Conservation (phyloP, 2,329 filamentous ascomycete genomes). For the Exophiala sp. region DNA sequence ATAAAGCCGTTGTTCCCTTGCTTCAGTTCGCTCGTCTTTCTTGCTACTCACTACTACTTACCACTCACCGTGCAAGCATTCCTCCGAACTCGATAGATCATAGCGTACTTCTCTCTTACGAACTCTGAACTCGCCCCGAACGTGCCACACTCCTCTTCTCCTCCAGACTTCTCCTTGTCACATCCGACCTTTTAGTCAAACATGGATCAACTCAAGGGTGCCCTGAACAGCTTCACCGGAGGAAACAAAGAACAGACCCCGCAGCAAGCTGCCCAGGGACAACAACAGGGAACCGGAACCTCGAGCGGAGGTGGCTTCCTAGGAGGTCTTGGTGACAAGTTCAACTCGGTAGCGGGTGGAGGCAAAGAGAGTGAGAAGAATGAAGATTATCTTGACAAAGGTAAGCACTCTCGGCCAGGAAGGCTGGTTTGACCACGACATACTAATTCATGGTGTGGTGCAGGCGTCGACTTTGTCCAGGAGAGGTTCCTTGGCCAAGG, state of each 20-base stretch:
- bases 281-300: slow-evolving; percentile 30
- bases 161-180: background rate
- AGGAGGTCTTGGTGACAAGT: slow-evolving; percentile 60
- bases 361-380: slow-evolving; percentile 71
- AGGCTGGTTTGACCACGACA: background rate
- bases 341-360: slow-evolving; percentile 67
- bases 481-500: slow-evolving; percentile 67
- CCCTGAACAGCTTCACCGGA: slow-evolving; percentile 25
- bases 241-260: slow-evolving; percentile 17
- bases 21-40: background rate
- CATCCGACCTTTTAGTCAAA: background rate
- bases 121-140: too few species aligned
- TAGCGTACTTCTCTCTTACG: too few species aligned
- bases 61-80: background rate
- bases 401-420: slow-evolving; percentile 38
- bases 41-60: too few species aligned
- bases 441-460: slow-evolving; percentile 3
- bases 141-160: background rate
- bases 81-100: too few species aligned
- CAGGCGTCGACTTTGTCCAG: slow-evolving; percentile 72
- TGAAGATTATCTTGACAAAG: slow-evolving; percentile 77
- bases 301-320: slow-evolving; percentile 39
- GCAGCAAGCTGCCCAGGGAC: background rate
- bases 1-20: too few species aligned
- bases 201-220: slow-evolving; percentile 28